Base-by-base conservation (phyloP, 768 basidiomycete genomes). In the Cystofilobasidium ferigula region DNA sequence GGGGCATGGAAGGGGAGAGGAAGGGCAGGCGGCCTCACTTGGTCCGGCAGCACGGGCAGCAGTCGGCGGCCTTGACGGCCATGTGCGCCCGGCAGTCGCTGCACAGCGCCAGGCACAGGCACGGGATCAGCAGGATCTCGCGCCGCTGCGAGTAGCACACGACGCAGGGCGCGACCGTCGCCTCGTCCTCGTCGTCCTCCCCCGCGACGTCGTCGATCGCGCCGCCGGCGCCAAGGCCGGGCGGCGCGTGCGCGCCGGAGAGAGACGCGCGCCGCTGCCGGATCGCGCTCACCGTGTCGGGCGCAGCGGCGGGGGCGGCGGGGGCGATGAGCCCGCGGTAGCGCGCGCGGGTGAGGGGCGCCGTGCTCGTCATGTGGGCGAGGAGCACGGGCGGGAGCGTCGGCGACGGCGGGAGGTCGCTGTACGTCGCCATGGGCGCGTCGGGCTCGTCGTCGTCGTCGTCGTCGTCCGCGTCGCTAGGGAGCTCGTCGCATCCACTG, bases 351-450 rank as follows among this genome's bases (percentile, higher is more conserved):
- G 64, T 66, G 32, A 66, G 30, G 16, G 64, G 64, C 22, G 64
- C 51, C 18, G 64, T 24, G 34, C 40, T 35, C 2, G 56, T 57
- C 57, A 66, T 51, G 38, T 61, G 64, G 20, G 59, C 59, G 26
- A 66, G 64, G 20, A 66, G 58, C 24, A 66, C 45, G 26, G 43
- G 57, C 10, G 42, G 57, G 1, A 66, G 58, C 16, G 64, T 40
- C 24, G 64, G 64, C 7, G 58, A 60, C 9, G 58, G 56, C n/a
- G 64, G 64, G 7, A 66, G 35, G 47, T 57, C 38, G 10, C 35
- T 35, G 26, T 60, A 61, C 56, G 57, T 22, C 28, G 57, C 43
- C 30, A 66, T 35, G 1, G 58, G 58, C n/a, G 3, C 56, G 28
- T 20, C 26, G 0, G 12, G 10, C 12, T 38, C 51, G 18, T 20